Evolutionary conservation across 768 basidiomycete species (phyloP).

Genomic region (Clavulina sp.): DNA sequence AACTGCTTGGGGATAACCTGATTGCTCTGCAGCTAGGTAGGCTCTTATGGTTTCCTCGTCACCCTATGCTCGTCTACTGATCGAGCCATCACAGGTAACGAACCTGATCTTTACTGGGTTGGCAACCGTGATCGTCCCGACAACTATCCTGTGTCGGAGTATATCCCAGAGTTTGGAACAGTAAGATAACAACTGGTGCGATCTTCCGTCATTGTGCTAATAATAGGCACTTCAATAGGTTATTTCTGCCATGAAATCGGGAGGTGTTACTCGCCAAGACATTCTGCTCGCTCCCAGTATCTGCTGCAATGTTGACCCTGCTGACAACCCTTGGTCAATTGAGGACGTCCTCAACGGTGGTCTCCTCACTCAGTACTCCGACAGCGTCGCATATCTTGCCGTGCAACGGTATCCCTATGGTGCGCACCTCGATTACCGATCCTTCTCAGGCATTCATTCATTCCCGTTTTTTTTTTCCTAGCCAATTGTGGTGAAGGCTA

Average conservation of each 20-base stretch:
- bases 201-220: neutral
- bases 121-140: neutral
- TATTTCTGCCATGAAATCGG: neutral
- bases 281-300: constrained; percentile 48
- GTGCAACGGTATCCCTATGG: neutral
- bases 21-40: constrained; percentile 56
- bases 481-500: neutral
- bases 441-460: neutral
- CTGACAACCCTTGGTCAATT: constrained; percentile 26
- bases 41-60: constrained; percentile 26
- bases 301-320: constrained; percentile 24
- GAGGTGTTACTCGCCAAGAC: neutral
- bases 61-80: neutral
- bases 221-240: neutral
- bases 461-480: neutral
- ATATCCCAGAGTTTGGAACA: neutral
- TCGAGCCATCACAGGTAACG: neutral
- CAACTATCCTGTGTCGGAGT: neutral
- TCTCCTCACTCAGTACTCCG: constrained; percentile 13
- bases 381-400: neutral
- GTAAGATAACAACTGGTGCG: neutral
- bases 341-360: constrained; percentile 19
- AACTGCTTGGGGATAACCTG: constrained; percentile 44
- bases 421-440: neutral
- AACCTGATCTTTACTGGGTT: neutral